Percentiles rank a stretch among this genome's conserved stretches.
Conservation (phyloP, 2,329 filamentous ascomycete genomes). For the Beauveria pseudobassiana region DNA sequence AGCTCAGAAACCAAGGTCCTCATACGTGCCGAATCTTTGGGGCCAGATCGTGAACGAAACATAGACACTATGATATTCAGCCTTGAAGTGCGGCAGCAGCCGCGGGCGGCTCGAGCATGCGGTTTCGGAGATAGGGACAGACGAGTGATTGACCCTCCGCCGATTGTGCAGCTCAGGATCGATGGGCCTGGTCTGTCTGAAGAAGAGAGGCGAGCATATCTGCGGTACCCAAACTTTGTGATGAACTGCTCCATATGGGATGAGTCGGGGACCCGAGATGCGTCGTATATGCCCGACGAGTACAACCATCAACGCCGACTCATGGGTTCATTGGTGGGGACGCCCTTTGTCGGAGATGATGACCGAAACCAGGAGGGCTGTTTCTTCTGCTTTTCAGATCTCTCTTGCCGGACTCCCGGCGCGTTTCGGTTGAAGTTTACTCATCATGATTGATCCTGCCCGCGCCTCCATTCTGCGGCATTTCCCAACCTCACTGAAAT, state of each 20-base stretch:
- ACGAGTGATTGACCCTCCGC: slow-evolving; percentile 75
- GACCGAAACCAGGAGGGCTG: slow-evolving; percentile 66
- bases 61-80: slow-evolving; percentile 22
- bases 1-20: not conserved
- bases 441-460: slow-evolving; percentile 62
- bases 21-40: slow-evolving; percentile 22
- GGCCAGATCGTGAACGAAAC: slow-evolving; percentile 13
- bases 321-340: slow-evolving; percentile 73
- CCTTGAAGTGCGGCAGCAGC: slow-evolving; percentile 62
- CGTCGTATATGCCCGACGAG: slow-evolving; percentile 64
- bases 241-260: slow-evolving; percentile 74
- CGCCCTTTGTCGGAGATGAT: slow-evolving; percentile 68
- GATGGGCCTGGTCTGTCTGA: slow-evolving; percentile 47
- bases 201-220: slow-evolving; percentile 42
- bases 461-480: slow-evolving; percentile 38
- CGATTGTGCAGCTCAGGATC: slow-evolving; percentile 68
- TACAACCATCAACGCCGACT: slow-evolving; percentile 65
- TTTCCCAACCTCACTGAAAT: slow-evolving; percentile 44
- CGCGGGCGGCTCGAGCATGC: slow-evolving; percentile 68
- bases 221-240: slow-evolving; percentile 59
- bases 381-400: slow-evolving; percentile 80
- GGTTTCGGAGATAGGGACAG: slow-evolving; percentile 78
- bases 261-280: slow-evolving; percentile 57
- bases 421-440: slow-evolving; percentile 68
- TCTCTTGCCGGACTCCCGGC: slow-evolving; percentile 72